Evolutionary conservation across 2,329 filamentous ascomycete species (phyloP).

Genomic region (Colletotrichum sp.): DNA sequence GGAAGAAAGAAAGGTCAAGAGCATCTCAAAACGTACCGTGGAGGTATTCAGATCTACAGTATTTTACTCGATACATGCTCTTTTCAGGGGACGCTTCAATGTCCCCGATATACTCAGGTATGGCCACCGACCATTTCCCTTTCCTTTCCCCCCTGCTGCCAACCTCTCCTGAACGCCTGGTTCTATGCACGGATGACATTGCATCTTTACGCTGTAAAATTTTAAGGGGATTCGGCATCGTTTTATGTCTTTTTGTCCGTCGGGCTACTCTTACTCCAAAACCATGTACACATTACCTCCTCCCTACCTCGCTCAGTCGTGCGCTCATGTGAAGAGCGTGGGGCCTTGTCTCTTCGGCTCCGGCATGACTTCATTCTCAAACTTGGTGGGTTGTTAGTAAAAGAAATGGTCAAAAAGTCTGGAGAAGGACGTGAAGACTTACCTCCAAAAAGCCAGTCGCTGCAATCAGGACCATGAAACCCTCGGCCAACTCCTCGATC

Average conservation of each 20-base stretch:
- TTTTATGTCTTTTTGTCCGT: background rate
- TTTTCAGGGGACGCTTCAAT: background rate
- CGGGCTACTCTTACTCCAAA: background rate
- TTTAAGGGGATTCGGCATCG: background rate
- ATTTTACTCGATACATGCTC: background rate
- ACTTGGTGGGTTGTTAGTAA: constrained; percentile 28
- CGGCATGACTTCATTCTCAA: constrained; percentile 43
- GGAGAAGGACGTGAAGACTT: constrained; percentile 36
- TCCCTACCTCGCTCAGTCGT: background rate
- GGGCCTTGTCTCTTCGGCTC: constrained; percentile 36
- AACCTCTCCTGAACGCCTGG: constrained; percentile 15
- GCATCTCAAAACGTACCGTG: background rate
- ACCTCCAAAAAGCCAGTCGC: constrained; percentile 89
- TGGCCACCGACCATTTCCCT: background rate
- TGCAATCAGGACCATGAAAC: constrained; percentile 82
- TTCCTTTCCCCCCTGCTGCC: background rate
- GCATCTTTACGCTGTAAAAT: background rate
- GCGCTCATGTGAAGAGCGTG: constrained; percentile 44
- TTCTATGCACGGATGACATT: constrained; percentile 15
- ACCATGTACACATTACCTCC: background rate
- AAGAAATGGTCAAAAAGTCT: background rate
- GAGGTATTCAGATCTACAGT: background rate
- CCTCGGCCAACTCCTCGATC: constrained; percentile 80
- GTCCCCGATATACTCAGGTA: background rate
- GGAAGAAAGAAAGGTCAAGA: background rate